Evolutionary conservation across 1,139 yeast genomes (phyloP).

Genomic region (Pichia sp.): DNA sequence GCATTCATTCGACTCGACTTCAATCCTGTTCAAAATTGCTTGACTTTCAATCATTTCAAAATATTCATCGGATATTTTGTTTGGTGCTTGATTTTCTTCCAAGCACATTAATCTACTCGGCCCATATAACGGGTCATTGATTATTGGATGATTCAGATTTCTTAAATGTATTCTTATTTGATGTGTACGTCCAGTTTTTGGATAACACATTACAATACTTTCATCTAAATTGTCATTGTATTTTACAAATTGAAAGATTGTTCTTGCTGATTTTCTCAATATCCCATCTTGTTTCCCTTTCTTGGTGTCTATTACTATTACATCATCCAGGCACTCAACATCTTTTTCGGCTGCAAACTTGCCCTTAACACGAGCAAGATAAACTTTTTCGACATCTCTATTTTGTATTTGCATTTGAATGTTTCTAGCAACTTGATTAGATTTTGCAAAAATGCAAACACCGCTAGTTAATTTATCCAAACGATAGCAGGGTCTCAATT

Average conservation of each 20-base stretch:
- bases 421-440: slow-evolving; percentile 36
- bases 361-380: slow-evolving; percentile 60
- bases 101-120: slow-evolving; percentile 6
- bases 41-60: slow-evolving; percentile 18
- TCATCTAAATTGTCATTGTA: slow-evolving; percentile 35
- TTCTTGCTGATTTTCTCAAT: slow-evolving; percentile 33
- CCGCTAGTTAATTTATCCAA: slow-evolving; percentile 76
- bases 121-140: slow-evolving; percentile 57
- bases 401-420: slow-evolving; percentile 42
- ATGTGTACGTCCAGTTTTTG: slow-evolving; percentile 71
- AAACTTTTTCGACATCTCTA: slow-evolving; percentile 39
- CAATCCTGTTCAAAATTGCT: slow-evolving; percentile 17
- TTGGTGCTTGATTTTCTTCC: not conserved
- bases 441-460: slow-evolving; percentile 52
- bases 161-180: slow-evolving; percentile 75
- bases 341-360: slow-evolving; percentile 38
- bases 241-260: slow-evolving; percentile 34
- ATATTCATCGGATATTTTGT: slow-evolving; percentile 6
- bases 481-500: slow-evolving; percentile 57
- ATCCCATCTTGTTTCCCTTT: slow-evolving; percentile 27
- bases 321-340: slow-evolving; percentile 22
- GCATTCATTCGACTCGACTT: slow-evolving; percentile 16
- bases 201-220: slow-evolving; percentile 58
- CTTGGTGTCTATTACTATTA: slow-evolving; percentile 27
- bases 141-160: slow-evolving; percentile 60